Evolutionary conservation across 2,329 filamentous ascomycete species (phyloP).

Genomic region (Talaromyces sp.): DNA sequence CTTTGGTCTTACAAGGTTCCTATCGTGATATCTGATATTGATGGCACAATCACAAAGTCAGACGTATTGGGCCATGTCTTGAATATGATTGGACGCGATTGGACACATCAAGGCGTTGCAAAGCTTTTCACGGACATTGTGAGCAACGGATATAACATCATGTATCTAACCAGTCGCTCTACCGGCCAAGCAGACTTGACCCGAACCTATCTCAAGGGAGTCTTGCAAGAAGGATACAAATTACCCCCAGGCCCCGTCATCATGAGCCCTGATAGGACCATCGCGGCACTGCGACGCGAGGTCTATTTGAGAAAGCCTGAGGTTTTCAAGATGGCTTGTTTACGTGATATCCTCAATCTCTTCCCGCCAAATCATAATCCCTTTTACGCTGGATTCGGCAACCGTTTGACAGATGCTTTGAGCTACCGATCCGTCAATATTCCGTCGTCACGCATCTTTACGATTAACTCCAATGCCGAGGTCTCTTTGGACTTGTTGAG

Average conservation of each 20-base stretch:
- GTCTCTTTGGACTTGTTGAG: constrained; percentile 86
- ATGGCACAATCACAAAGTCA: constrained; percentile 97
- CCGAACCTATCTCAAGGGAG: constrained; percentile 82
- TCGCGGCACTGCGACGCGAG: constrained; percentile 86
- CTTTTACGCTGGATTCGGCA: constrained; percentile 97
- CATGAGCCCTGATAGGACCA: constrained; percentile 89
- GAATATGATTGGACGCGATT: constrained; percentile 95
- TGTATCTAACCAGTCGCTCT: constrained; percentile 92
- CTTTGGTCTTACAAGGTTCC: constrained; percentile 88
- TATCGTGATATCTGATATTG: constrained; percentile 97
- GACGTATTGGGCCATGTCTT: constrained; percentile 91
- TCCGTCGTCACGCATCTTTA: constrained; percentile 90
- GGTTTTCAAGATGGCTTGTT: constrained; percentile 98
- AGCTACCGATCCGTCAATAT: constrained; percentile 96
- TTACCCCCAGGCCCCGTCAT: constrained; percentile 91
- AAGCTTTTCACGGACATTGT: constrained; percentile 96
- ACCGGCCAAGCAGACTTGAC: constrained; percentile 93
- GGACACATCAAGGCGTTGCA: constrained; percentile 94
- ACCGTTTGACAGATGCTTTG: constrained; percentile 91
- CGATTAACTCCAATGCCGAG: constrained; percentile 97
- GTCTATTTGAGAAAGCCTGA: constrained; percentile 95
- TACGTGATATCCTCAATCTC: constrained; percentile 87
- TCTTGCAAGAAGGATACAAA: constrained; percentile 81
- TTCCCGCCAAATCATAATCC: constrained; percentile 76
- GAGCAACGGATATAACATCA: constrained; percentile 96